A percentile compares a stretch with the other conserved stretches of the same genome.
phyloP scores from a whole-genome alignment of 2,329 filamentous ascomycete genomes.

The Alternaria sp. region DNA sequence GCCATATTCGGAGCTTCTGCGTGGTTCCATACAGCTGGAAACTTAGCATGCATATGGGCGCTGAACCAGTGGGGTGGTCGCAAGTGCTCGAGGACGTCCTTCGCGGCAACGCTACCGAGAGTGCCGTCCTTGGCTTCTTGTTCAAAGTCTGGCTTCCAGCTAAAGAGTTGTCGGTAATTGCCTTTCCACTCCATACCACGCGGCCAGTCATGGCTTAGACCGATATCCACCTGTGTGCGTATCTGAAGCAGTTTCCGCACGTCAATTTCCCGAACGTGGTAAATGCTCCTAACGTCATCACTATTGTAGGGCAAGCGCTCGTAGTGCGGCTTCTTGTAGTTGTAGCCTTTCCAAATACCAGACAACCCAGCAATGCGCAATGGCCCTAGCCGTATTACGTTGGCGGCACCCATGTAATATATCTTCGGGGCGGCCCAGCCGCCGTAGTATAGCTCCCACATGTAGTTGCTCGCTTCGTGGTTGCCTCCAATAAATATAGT shows the following conservation, averaged over 20 bases:
- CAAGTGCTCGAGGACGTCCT: slow-evolving; percentile 80
- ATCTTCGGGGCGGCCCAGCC: slow-evolving; percentile 98
- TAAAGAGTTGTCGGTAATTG: slow-evolving; percentile 73
- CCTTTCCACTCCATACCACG: slow-evolving; percentile 82
- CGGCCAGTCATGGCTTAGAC: slow-evolving; percentile 96
- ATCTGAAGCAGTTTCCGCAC: slow-evolving; percentile 88
- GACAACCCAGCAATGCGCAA: slow-evolving; percentile 89
- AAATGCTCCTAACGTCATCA: slow-evolving; percentile 81
- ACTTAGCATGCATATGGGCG: slow-evolving; percentile 92
- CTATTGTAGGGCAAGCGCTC: slow-evolving; percentile 86
- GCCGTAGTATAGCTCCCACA: slow-evolving; percentile 94
- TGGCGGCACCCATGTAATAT: slow-evolving; percentile 94
- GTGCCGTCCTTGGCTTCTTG: slow-evolving; percentile 77
- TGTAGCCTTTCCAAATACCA: slow-evolving; percentile 92
- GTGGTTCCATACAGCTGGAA: slow-evolving; percentile 69
- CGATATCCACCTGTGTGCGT: slow-evolving; percentile 87
- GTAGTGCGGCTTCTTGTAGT: slow-evolving; percentile 84
- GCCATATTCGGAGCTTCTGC: slow-evolving; percentile 60
- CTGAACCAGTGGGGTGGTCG: slow-evolving; percentile 88
- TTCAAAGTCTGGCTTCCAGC: slow-evolving; percentile 76
- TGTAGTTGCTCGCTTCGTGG: slow-evolving; percentile 89
- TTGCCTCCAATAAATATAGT: slow-evolving; percentile 95
- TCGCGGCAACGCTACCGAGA: slow-evolving; percentile 82
- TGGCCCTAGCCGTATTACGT: slow-evolving; percentile 83
- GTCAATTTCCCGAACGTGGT: slow-evolving; percentile 90